A percentile compares a stretch with the other conserved stretches of the same genome.
These are phyloP conservation scores for Cymodocea nodosa DNA, from an alignment of 116 monocot species.

Conservation along the genomic window DNA sequence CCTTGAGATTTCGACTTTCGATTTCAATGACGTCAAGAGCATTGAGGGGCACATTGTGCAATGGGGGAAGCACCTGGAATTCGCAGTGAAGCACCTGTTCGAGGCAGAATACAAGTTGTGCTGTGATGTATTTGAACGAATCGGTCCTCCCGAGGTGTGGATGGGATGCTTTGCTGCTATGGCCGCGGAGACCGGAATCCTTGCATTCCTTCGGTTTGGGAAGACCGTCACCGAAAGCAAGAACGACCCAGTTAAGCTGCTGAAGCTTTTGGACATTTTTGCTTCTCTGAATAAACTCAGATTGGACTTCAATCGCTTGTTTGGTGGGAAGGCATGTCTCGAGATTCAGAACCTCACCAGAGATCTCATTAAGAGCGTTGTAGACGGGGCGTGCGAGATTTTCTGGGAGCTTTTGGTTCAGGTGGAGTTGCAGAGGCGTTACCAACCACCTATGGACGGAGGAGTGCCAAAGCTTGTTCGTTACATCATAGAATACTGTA, in stretches of 20 bases:
- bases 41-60: slow-evolving; percentile 33
- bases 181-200: slow-evolving; percentile 46
- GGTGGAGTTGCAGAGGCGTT: slow-evolving; percentile 68
- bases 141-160: slow-evolving; percentile 30
- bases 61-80: slow-evolving; percentile 73
- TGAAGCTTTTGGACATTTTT: slow-evolving; percentile 79
- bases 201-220: slow-evolving; percentile 59
- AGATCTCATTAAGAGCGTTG: slow-evolving; percentile 60
- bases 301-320: slow-evolving; percentile 69
- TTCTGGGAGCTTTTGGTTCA: slow-evolving; percentile 82
- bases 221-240: slow-evolving; percentile 43
- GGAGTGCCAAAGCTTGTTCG: slow-evolving; percentile 50
- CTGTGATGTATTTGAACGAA: slow-evolving; percentile 39
- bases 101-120: slow-evolving; percentile 73
- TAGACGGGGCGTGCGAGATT: slow-evolving; percentile 77
- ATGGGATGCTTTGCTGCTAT: slow-evolving; percentile 64
- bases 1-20: slow-evolving; percentile 25
- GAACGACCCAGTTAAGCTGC: slow-evolving; percentile 89
- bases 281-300: slow-evolving; percentile 46
- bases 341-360: slow-evolving; percentile 72
- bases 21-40: slow-evolving; percentile 48
- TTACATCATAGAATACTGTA: slow-evolving; percentile 66
- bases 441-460: slow-evolving; percentile 44
- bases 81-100: slow-evolving; percentile 68
- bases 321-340: slow-evolving; percentile 55